These are phyloP conservation scores for Tetracladium maxilliforme DNA, from an alignment of 2,329 filamentous ascomycete species.

Conservation along the genomic window DNA sequence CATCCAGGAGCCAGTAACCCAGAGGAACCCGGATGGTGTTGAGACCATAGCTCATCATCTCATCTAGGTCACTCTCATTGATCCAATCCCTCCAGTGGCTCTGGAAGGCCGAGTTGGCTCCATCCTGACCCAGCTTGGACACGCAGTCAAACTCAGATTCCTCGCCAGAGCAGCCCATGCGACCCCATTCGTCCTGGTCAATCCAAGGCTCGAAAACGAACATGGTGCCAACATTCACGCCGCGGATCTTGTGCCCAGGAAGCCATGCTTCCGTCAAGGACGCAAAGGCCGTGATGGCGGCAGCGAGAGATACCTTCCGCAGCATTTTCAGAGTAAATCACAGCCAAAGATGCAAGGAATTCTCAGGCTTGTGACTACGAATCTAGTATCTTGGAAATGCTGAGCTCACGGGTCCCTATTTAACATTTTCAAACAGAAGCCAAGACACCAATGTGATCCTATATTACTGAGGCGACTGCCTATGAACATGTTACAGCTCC, in stretches of 20 bases:
- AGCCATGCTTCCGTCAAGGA: too few species aligned
- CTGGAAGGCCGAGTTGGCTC: conserved; percentile 25
- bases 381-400: too few species aligned
- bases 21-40: conserved; percentile 33
- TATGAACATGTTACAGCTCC: too few species aligned
- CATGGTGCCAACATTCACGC: conserved; percentile 30
- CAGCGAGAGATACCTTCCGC: too few species aligned
- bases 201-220: conserved; percentile 35
- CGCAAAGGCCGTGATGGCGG: too few species aligned
- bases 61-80: conserved; percentile 24
- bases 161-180: conserved; percentile 25
- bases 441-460: too few species aligned
- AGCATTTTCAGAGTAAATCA: too few species aligned
- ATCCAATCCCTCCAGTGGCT: conserved; percentile 32
- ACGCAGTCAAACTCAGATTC: conserved; percentile 33
- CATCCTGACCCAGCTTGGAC: conserved; percentile 22
- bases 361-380: too few species aligned
- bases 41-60: conserved; percentile 26
- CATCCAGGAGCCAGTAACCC: conserved; percentile 33
- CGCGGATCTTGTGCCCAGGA: conserved; percentile 22
- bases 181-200: conserved; percentile 19
- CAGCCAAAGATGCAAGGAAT: too few species aligned
- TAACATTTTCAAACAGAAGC: too few species aligned
- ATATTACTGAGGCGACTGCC: too few species aligned
- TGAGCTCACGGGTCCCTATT: too few species aligned